Evolutionary conservation across 2,329 filamentous ascomycete species (phyloP), one percentile per base, ranked within the genome.

Genomic region (Fusarium sp.): DNA sequence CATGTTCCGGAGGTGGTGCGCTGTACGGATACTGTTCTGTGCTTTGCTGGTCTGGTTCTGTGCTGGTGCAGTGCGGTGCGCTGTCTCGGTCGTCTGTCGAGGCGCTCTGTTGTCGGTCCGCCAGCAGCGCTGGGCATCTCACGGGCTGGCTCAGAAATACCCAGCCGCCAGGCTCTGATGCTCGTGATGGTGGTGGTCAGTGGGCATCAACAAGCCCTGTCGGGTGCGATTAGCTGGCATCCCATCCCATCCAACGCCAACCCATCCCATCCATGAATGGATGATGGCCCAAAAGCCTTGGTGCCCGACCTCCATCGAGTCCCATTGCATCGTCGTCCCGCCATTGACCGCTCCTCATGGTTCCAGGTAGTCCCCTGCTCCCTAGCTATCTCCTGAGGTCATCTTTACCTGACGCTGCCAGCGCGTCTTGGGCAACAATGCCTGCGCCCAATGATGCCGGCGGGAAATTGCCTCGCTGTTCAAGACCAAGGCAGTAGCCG

Each of bases 311-410:
- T 65, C 54, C 59, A 47, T 71, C 70, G 47, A 73, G 42, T 72
- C 61, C 68, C 70, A 69, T 76, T 66, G 63, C 70, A 69, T 76
- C 67, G 63, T 66, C 67, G 69, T 72, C 67, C 69, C 52, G 65
- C 76, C 73, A 78, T 79, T 79, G 78, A 82, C 80, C 80, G 80
- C 80, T 81, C 74, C 76, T 80, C 77, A 64, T 71, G 67, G 72
- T 80, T 73, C 80, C 75, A 74, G 80, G 80, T 77, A 78, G 76
- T 81, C 73, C 80, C 80, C 80, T 82, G 80, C 76, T 79, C 73
- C 65, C 65, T 62, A 65, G 67, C 74, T 77, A 79, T 76, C 73
- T 75, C 74, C 73, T 76, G 74, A 77, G 70, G 73, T 74, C 76
- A 74, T 73, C 73, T 77, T 72, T 77, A 79, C 75, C 77, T 77